Evolutionary conservation across 1,139 yeast species (phyloP).

Genomic region (Candida tropicalis): DNA sequence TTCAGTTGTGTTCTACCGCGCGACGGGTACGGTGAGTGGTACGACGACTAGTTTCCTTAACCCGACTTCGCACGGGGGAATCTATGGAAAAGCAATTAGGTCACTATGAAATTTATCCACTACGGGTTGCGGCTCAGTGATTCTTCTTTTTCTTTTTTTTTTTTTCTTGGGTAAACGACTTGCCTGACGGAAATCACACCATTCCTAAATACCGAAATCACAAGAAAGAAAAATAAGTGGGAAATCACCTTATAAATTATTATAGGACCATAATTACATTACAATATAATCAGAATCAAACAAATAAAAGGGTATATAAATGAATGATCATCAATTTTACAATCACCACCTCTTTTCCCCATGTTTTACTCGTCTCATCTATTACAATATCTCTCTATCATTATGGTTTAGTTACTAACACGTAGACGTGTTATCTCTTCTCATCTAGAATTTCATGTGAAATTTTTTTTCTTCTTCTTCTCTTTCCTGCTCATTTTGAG

Average conservation of each 20-base stretch:
- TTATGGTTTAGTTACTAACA: no score
- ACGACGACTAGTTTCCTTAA: no score
- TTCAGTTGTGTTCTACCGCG: no score
- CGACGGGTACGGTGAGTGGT: no score
- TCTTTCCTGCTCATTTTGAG: no score
- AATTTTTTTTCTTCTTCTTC: no score
- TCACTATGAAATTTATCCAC: background rate
- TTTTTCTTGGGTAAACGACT: background rate
- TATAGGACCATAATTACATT: slow-evolving; percentile 1
- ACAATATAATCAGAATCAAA: background rate
- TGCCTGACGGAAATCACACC: slow-evolving; percentile 1
- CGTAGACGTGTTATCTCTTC: no score
- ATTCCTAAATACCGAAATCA: slow-evolving; percentile 1
- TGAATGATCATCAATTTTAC: background rate
- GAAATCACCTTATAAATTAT: slow-evolving; percentile 4
- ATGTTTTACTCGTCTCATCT: no score
- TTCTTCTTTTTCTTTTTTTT: background rate
- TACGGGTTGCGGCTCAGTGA: background rate
- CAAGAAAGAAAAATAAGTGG: background rate
- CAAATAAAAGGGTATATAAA: background rate
- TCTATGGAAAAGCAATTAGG: background rate
- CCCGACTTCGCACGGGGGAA: no score
- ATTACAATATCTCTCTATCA: no score
- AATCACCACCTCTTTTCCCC: background rate
- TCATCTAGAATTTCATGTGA: no score